Evolutionary conservation across 2,329 filamentous ascomycete genomes (phyloP), one percentile per base, ranked within the genome.

Genomic region (Penicillium sp.): DNA sequence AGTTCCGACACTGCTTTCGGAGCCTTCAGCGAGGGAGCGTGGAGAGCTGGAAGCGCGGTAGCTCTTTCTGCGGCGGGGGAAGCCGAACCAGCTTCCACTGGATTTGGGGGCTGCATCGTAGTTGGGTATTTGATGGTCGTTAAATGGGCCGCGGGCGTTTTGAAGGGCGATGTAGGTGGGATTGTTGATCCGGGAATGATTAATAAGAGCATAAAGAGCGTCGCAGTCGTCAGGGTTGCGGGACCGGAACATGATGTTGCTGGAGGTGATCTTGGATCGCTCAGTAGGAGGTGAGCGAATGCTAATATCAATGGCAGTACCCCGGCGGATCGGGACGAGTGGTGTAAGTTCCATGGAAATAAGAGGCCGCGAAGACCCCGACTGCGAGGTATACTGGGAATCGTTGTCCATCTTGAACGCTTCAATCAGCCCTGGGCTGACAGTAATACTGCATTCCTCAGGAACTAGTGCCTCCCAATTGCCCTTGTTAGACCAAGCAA

Each of bases 171-270:
- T 90, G 72, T 92, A 96, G 47, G 90, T 92, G 46, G 89, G 86
- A 66, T 97, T 96, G 72, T 95, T 89, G 66, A 95, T 87, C 42
- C 93, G 87, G 18, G 91, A 85, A 53, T 87, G 81, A 69, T 97
- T 95, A 54, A 97, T 91, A 38, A 92, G 81, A 63, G 81, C 81
- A 70, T 96, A 98, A 4, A 98, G 78, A 31, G 81, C 79, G 57
- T 87, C 84, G 64, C 91, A 95, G 54, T 96, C 92, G 38, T 83
- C 79, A 2, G 83, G 78, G 41, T 81, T 88, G 37, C 85, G 78
- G 42, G 89, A 89, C 37, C 93, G 86, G 79, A 97, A 93, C 77
- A 95, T 92, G 73, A 95, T 88, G 66, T 95, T 93, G 61, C 84
- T 85, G 44, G 85, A 80, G 51, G 78, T 80, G 49, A 95, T 79